These are phyloP conservation scores for Candida nanaspora DNA, from an alignment of 805 yeast genomes.

Conservation along the genomic window DNA sequence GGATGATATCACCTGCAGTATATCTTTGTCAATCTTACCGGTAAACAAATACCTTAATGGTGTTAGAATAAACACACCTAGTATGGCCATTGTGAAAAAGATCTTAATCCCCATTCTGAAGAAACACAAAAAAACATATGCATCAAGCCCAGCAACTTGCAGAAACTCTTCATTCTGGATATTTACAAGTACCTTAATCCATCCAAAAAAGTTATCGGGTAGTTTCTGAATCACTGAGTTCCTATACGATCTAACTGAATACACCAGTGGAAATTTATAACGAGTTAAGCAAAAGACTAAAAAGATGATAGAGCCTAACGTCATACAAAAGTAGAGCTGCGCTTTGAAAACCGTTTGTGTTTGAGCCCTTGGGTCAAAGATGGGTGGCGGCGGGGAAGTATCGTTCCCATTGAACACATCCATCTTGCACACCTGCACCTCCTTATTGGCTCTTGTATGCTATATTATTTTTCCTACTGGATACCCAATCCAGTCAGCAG, in stretches of 20 bases:
- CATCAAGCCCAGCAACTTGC: conserved; percentile 52
- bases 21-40: conserved; percentile 36
- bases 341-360: conserved; percentile 52
- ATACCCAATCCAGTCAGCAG: too few relatives aligned
- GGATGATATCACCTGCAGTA: too few relatives aligned
- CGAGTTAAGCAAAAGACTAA: conserved; percentile 43
- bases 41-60: conserved; percentile 48
- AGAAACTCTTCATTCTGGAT: conserved; percentile 45
- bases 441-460: too few relatives aligned
- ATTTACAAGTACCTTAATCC: conserved; percentile 41
- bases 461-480: too few relatives aligned
- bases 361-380: conserved; percentile 32
- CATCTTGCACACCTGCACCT: not conserved
- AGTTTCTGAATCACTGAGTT: conserved; percentile 34
- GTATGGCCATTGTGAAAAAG: conserved; percentile 33
- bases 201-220: conserved; percentile 43
- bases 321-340: conserved; percentile 42
- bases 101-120: conserved; percentile 48
- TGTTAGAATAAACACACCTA: conserved; percentile 42
- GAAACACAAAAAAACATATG: conserved; percentile 51
- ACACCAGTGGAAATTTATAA: conserved; percentile 49
- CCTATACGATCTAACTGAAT: conserved; percentile 47
- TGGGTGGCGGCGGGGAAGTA: conserved; percentile 21
- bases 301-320: conserved; percentile 40
- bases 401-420: not conserved